Evolutionary conservation across 345 rosid species (phyloP).

Genomic region (Ailanthus altissimus): DNA sequence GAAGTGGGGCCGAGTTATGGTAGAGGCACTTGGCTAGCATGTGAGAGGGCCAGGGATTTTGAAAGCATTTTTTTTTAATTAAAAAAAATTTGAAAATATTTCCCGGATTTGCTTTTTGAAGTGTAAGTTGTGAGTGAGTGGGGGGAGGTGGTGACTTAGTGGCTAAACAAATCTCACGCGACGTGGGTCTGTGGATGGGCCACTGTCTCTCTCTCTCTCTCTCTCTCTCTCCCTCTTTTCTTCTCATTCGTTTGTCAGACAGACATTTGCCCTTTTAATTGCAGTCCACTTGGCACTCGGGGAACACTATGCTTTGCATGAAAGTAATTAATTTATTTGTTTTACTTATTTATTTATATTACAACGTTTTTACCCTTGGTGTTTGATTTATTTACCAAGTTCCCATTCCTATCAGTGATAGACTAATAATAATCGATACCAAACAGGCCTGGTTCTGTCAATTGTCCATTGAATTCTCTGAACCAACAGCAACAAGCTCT

Average conservation of each 20-base stretch:
- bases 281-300: constrained; percentile 22
- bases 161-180: constrained; percentile 17
- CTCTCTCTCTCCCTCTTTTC: not conserved
- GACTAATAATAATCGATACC: not conserved
- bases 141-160: constrained; percentile 19
- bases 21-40: constrained; percentile 34
- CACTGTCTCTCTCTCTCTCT: not conserved
- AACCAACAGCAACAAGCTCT: not conserved
- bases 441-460: not conserved
- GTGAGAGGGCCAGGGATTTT: constrained; percentile 31
- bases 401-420: not conserved
- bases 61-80: no score
- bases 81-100: not conserved
- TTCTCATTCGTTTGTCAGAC: constrained; percentile 3
- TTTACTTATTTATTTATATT: not conserved
- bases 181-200: constrained; percentile 1
- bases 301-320: constrained; percentile 11
- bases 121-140: not conserved
- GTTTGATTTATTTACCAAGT: not conserved
- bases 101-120: not conserved
- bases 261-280: constrained; percentile 23
- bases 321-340: constrained; percentile 2
- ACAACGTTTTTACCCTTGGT: not conserved
- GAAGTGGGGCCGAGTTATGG: constrained; percentile 23
- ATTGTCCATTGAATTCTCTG: not conserved